Evolutionary conservation across 192 early-diverging fungal genomes (phyloP).

Genomic region (Coemansia sp.): DNA sequence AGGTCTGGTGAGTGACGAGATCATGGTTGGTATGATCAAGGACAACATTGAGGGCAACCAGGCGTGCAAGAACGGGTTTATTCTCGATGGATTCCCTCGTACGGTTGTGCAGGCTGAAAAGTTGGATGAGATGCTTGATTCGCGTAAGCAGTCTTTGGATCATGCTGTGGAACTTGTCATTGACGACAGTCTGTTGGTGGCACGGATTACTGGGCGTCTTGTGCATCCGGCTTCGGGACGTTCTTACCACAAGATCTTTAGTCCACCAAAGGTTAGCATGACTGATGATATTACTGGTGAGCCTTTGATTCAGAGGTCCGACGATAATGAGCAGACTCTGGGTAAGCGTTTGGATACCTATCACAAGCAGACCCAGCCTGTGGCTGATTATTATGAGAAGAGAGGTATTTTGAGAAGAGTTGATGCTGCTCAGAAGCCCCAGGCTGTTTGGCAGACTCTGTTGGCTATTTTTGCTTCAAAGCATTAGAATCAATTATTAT

Average conservation of each 20-base stretch:
- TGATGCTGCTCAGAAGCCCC: constrained; percentile 88
- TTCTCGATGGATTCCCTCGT: constrained; percentile 98
- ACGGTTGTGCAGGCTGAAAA: constrained; percentile 98
- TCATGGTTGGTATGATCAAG: constrained; percentile 95
- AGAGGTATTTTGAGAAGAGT: constrained; percentile 89
- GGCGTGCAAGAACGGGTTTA: constrained; percentile 98
- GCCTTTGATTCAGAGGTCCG: constrained; percentile 94
- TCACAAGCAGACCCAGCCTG: constrained; percentile 78
- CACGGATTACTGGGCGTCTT: constrained; percentile 94
- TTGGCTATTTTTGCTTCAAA: constrained; percentile 77
- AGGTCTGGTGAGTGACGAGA: constrained; percentile 96
- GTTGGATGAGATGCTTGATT: constrained; percentile 91
- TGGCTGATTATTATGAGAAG: constrained; percentile 88
- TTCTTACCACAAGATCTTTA: constrained; percentile 96
- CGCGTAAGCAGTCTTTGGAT: constrained; percentile 75
- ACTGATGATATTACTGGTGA: constrained; percentile 97
- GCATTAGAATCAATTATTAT: constrained; percentile 10
- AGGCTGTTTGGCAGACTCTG: constrained; percentile 85
- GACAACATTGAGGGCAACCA: constrained; percentile 93
- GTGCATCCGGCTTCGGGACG: constrained; percentile 92
- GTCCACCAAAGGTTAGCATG: constrained; percentile 86
- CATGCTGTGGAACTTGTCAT: constrained; percentile 91
- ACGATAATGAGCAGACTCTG: constrained; percentile 94
- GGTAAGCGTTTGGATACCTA: constrained; percentile 85
- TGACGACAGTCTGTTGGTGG: constrained; percentile 89